Evolutionary conservation across 2,329 filamentous ascomycete genomes (phyloP), one percentile per base, ranked within the genome.

Genomic region (Colletotrichum aenigma): DNA sequence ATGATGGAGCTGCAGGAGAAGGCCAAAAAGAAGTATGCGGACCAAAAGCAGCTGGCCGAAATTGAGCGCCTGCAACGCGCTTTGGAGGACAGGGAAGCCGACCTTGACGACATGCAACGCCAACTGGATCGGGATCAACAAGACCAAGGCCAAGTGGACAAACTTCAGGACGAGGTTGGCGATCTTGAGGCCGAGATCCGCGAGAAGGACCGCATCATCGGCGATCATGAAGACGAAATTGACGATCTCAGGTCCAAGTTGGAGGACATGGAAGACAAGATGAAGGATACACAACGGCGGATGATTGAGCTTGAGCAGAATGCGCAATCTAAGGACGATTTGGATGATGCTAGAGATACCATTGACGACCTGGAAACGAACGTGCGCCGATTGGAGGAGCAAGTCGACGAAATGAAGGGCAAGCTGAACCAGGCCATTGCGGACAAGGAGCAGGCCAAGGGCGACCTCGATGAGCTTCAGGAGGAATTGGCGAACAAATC

Each of bases 1-100:
- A 92, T 98, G 78, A 86, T 93, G 71, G 95, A 97, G 77, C 91
- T 98, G 76, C 94, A 96, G 77, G 94, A 97, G 76, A 94, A 94
- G 80, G 90, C 95, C 70, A 95, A 95, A 84, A 91, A 91, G 80
- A 94, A 94, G 80, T 93, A 95, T 77, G 91, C 91, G 13, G 93
- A 96, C 80, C 92, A 95, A 78, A 91, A 89, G 74, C 90, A 95
- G 78, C 92, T 91, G 66, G 87, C 86, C 28, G 92, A 93, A 80
- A 82, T 92, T 52, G 89, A 93, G 38, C 87, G 87, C 61, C 83
- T 96, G 34, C 90, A 90, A 24, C 88, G 88, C 71, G 83, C 86
- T 34, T 81, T 94, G 6, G 88, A 92, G 32, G 89, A 91, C 43
- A 91, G 89, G 70, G 91, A 93, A 56, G 87, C 88, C 28, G 89